Conservation (phyloP, 805 yeast genomes). For the Hagleromyces aurorensis region DNA sequence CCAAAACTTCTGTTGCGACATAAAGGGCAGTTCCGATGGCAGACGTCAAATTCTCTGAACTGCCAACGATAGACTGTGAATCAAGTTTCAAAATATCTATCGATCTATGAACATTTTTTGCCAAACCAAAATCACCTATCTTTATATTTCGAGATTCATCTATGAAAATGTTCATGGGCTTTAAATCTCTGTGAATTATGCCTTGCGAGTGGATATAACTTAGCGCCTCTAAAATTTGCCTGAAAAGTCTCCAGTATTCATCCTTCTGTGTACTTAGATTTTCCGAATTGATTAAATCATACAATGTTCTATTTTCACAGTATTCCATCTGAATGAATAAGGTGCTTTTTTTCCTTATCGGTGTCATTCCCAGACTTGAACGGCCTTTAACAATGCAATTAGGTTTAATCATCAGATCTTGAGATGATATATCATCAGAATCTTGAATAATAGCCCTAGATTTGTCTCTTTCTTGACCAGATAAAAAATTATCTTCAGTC, state of each 20-base stretch:
- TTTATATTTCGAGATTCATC: conserved; percentile 84
- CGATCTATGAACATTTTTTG: conserved; percentile 70
- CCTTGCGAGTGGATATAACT: conserved; percentile 90
- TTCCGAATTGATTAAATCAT: conserved; percentile 68
- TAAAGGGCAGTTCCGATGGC: conserved; percentile 92
- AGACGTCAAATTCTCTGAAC: conserved; percentile 71
- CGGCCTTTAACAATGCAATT: no score
- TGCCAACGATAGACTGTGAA: conserved; percentile 22
- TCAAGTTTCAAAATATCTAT: conserved; percentile 29
- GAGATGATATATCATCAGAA: no score
- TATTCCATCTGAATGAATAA: conserved; percentile 97
- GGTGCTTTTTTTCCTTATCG: conserved; percentile 45
- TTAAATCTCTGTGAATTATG: conserved; percentile 88
- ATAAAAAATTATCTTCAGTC: conserved; percentile 2
- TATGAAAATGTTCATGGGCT: conserved; percentile 92
- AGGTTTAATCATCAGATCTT: no score
- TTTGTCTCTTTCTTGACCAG: conserved; percentile 1
- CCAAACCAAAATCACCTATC: conserved; percentile 95
- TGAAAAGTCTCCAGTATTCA: conserved; percentile 83
- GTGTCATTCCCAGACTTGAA: no score
- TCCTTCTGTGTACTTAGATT: conserved; percentile 62
- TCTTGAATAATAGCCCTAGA: conserved; percentile 2
- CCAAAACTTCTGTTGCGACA: conserved; percentile 81
- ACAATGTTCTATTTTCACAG: conserved; percentile 87
- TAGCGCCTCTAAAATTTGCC: conserved; percentile 85